A percentile compares a stretch with the other conserved stretches of the same genome.
phyloP scores from a whole-genome alignment of 148 eudicot genomes.

The Camellia lanceoleosa region DNA sequence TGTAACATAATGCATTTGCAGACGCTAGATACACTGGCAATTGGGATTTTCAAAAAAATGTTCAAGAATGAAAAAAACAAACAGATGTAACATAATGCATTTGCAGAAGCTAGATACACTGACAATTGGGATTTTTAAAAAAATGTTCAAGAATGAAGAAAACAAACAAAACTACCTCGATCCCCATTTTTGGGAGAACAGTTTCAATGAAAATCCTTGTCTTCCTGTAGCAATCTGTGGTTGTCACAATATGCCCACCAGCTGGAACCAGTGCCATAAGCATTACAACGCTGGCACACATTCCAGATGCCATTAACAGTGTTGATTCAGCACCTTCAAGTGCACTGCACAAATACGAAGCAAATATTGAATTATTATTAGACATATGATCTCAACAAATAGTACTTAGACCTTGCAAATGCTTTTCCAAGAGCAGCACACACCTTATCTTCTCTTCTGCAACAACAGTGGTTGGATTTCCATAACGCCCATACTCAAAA shows the following conservation, averaged over 20 bases:
- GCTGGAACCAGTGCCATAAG: slow-evolving; percentile 84
- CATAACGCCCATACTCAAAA: slow-evolving; percentile 91
- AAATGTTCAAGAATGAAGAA: neutral
- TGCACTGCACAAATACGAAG: slow-evolving; percentile 43
- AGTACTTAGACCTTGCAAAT: neutral
- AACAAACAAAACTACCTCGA: slow-evolving; percentile 41
- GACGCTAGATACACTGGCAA: neutral
- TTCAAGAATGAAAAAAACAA: neutral
- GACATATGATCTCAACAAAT: neutral
- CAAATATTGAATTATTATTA: too few species aligned
- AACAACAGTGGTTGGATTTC: slow-evolving; percentile 66
- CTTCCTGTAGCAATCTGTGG: slow-evolving; percentile 83
- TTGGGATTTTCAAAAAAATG: neutral
- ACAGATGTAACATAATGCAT: neutral
- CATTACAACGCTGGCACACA: slow-evolving; percentile 84
- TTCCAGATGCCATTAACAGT: slow-evolving; percentile 75
- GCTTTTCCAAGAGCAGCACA: neutral
- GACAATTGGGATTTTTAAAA: neutral
- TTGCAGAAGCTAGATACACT: neutral
- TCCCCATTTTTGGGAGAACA: slow-evolving; percentile 82
- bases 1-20: neutral
- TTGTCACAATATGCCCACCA: slow-evolving; percentile 85
- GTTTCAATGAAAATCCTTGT: slow-evolving; percentile 81
- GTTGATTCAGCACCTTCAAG: slow-evolving; percentile 97
- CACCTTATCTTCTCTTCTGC: slow-evolving; percentile 82